Base-by-base conservation (phyloP, 306 rosid species). In the Fagus sylvatica region DNA sequence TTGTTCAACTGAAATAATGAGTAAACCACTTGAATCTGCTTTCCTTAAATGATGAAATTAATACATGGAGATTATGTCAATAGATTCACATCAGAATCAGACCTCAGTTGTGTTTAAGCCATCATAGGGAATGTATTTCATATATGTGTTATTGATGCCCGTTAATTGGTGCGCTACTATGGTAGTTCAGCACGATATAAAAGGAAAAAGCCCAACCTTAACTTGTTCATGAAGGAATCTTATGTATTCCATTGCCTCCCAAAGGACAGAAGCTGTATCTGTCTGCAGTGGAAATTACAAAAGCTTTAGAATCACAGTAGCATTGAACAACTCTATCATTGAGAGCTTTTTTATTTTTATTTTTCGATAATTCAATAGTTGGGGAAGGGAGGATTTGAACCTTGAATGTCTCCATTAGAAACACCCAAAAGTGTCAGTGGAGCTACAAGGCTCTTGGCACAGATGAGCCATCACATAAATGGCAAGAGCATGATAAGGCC, bases 221-320 rank as follows among this genome's bases (percentile, higher is more conserved):
- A 95, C 96, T 95, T 95, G 99, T 64, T 93, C 87, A 34, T 95
- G 99, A 85, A 95, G 98, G 88, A 95, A 95, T 34, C 79, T 86
- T 85, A 95, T 91, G 72, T 95, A 95, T 30, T 91, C 97, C 98
- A 91, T 95, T 43, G 98, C 99, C 85, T 89, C 99, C 71, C 69
- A 74, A 53, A 95, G 88, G 79, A 95, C 99, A 78, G 99, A 95
- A 76, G 99, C 97, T 33, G 99, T 95, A 81, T 95, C 99, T 13
- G 99, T 91, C 99, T 95, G 97, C 93, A 88, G 76, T 30, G 69
- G 72, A 68, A 81, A 76, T 76, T 30, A 56, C 65, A 37, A 69
- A 75, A 33, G 70, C 67, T 64, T 82, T 28, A 74, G 74, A 83
- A 67, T 49, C 39, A 7, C 57, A 36, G 69, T 43, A 66, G 67